phyloP scores from a whole-genome alignment of 129 eudicot genomes.

The Pittosporum tobira region DNA sequence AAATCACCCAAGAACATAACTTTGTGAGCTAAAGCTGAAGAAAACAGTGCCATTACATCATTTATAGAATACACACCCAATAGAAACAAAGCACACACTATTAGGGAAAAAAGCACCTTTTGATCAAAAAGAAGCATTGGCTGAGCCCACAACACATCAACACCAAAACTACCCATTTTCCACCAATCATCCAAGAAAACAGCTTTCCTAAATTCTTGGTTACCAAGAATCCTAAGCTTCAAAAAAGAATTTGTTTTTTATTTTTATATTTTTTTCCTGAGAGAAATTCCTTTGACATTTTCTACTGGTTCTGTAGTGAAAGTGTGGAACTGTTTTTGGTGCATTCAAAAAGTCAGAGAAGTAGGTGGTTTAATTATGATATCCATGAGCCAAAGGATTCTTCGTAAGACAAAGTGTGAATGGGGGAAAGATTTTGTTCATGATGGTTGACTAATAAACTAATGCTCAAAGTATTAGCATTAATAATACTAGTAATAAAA shows the following conservation, averaged over 20 bases:
- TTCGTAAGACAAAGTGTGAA: conserved; percentile 23
- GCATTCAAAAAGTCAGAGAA: conserved; percentile 8
- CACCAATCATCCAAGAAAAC: conserved; percentile 14
- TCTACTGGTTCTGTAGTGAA: neutral
- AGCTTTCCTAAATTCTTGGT: conserved; percentile 15
- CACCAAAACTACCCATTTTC: conserved; percentile 41
- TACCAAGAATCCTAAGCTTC: conserved; percentile 62
- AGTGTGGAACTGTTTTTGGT: conserved; percentile 16
- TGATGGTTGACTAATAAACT: neutral
- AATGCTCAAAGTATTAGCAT: neutral
- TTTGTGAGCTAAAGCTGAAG: conserved; percentile 16
- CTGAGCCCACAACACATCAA: conserved; percentile 64
- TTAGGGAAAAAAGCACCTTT: conserved; percentile 41
- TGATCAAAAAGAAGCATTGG: conserved; percentile 29
- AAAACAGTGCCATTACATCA: conserved; percentile 26
- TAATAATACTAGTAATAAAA: too few species aligned
- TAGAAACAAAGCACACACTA: conserved; percentile 14
- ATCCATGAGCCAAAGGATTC: neutral
- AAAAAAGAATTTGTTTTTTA: neutral
- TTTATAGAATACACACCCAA: conserved; percentile 14
- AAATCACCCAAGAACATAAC: conserved; percentile 15
- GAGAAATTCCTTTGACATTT: conserved; percentile 8
- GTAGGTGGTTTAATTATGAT: conserved; percentile 22
- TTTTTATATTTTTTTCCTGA: neutral
- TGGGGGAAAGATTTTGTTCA: conserved; percentile 12